Evolutionary conservation across 73 alveolate genomes (phyloP).

Genomic region (Paramecium bursaria): DNA sequence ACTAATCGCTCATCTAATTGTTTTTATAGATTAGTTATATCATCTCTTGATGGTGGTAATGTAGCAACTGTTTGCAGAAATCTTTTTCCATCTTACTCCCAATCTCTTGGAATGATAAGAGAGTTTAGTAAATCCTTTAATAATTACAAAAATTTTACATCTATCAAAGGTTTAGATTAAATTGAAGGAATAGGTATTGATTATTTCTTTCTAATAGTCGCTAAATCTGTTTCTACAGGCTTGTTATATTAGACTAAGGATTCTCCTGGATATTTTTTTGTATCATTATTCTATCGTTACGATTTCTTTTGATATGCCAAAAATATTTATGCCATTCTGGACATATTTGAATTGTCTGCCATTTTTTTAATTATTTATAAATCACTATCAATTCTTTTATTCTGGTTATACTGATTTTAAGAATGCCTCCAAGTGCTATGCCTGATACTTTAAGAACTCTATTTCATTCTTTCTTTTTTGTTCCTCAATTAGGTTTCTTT

Average conservation of each 20-base stretch:
- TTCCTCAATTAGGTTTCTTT: constrained; percentile 90
- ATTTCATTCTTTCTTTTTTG: constrained; percentile 90
- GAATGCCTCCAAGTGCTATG: constrained; percentile 87
- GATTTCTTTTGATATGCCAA: too few relatives aligned
- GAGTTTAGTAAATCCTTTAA: constrained; percentile 83
- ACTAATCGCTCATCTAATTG: constrained; percentile 88
- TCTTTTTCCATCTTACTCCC: constrained; percentile 86
- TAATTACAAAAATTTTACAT: background rate
- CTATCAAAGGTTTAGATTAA: background rate
- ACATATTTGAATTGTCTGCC: too few relatives aligned
- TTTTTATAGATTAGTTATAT: constrained; percentile 86
- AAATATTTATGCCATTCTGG: too few relatives aligned
- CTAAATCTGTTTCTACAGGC: background rate
- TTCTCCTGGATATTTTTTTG: constrained; percentile 8
- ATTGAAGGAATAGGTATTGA: constrained; percentile 22
- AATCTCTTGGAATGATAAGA: constrained; percentile 89
- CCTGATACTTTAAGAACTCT: constrained; percentile 90
- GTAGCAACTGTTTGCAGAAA: constrained; percentile 89
- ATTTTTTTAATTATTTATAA: too few relatives aligned
- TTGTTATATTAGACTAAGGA: constrained; percentile 14
- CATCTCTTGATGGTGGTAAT: constrained; percentile 89
- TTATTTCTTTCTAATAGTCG: constrained; percentile 14
- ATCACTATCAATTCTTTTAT: too few relatives aligned
- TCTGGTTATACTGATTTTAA: constrained; percentile 77
- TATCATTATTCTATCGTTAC: too few relatives aligned